phyloP scores from a whole-genome alignment of 2,329 filamentous ascomycete genomes.

The Conoideocrella luteorostrata region DNA sequence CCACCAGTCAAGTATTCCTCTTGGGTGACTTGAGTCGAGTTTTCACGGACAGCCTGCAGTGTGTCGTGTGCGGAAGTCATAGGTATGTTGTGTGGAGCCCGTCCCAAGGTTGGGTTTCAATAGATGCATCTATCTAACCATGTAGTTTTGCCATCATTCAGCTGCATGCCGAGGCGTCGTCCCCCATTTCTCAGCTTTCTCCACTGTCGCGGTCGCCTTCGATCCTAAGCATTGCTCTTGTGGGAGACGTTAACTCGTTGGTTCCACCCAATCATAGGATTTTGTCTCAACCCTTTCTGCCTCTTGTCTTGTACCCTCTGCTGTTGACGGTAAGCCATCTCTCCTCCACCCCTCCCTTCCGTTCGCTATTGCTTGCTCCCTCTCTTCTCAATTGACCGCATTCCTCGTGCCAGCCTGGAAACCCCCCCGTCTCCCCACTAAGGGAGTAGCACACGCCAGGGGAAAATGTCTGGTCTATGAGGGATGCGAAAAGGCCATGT shows the following conservation, averaged over 20 bases:
- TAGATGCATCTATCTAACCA: constrained; percentile 10
- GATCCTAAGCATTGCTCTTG: constrained; percentile 37
- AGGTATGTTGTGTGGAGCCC: constrained; percentile 20
- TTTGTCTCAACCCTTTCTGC: constrained; percentile 39
- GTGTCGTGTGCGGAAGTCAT: constrained; percentile 6
- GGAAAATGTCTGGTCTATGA: constrained; percentile 8
- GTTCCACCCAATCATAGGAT: constrained; percentile 46
- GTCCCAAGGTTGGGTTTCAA: constrained; percentile 11
- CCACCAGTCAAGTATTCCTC: neutral
- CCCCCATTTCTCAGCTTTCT: constrained; percentile 30
- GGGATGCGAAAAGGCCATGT: constrained; percentile 12
- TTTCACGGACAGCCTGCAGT: neutral
- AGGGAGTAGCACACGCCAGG: constrained; percentile 21
- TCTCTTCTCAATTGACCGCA: constrained; percentile 17
- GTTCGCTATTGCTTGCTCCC: constrained; percentile 5
- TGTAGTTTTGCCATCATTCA: constrained; percentile 15
- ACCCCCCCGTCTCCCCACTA: constrained; percentile 17
- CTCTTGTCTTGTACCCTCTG: constrained; percentile 27
- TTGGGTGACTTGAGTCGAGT: neutral
- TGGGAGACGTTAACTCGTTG: constrained; percentile 62
- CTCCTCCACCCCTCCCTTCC: constrained; percentile 13
- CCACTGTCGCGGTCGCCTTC: constrained; percentile 37
- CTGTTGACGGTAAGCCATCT: constrained; percentile 48
- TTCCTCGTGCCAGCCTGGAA: constrained; percentile 20
- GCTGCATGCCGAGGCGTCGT: constrained; percentile 30